Base-by-base conservation (phyloP, 805 yeast species). In the Starmerella lactis-condensi region DNA sequence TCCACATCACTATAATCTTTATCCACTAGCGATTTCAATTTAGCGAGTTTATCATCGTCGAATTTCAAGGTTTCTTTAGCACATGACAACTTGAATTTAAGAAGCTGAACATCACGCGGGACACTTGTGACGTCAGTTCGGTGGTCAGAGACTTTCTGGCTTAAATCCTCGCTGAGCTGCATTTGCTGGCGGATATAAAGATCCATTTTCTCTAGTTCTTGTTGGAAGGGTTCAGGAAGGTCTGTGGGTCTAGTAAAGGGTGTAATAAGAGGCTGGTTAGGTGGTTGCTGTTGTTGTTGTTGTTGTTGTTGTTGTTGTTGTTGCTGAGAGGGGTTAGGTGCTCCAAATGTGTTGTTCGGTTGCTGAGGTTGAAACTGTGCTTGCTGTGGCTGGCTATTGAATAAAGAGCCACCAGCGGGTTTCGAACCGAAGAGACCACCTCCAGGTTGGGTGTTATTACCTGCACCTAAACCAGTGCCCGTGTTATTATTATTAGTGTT, bases 211-310 rank as follows among this genome's bases (percentile, higher is more conserved):
- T 68, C 71, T n/a, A 69, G 50, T 40, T 67, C 70, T 35, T 54
- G 55, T 42, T 69, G 72, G 26, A 62, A 54, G 10, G 54, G 48
- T 14, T 63, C 69, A 1, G 75, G 69, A 24, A 69, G 60, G 42
- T 69, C 75, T 5, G 69, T 62, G 4, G 69, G 71, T 21, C 75
- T 47, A 1, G 74, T 65, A 54, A 68, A 59, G 2, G 73, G 64
- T 2, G 72, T 66, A 34, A 69, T 56, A 22, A 56, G 60, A 7
- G 46, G 36, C 26, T 17, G 35, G 21, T 39, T 45, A 14, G 34
- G 46, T 16, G 28, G 45, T 35, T 37, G 50, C 25, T 34, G 42
- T 10, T 28, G 38, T 17, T 38, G 43, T 12, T 21, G 45, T 22
- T 21, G 42, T 37, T 33, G 39, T 46, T 29, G 40, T 50, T 28